Evolutionary conservation across 257 asterid genomes (phyloP).

Genomic region (Eustoma russellianum): DNA sequence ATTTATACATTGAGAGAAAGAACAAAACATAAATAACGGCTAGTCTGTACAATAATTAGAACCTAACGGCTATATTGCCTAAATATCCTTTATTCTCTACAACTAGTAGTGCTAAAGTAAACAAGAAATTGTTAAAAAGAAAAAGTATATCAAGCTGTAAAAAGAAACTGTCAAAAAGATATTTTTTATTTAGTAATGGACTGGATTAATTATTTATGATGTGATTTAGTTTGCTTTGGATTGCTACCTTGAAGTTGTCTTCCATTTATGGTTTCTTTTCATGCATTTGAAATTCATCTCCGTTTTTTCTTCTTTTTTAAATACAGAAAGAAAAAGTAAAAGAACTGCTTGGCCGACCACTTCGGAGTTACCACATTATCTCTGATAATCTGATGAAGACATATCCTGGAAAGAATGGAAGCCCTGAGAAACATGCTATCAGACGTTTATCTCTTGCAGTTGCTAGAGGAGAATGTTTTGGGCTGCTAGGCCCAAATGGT

Average conservation of each 20-base stretch:
- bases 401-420: conserved; percentile 33
- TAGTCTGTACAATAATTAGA: too few species aligned
- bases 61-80: too few species aligned
- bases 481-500: conserved; percentile 44
- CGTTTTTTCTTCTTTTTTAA: background rate
- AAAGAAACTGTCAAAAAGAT: too few species aligned
- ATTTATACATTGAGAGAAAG: too few species aligned
- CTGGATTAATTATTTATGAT: too few species aligned
- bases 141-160: too few species aligned
- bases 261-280: too few species aligned
- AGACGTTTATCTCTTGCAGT: conserved; percentile 23
- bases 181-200: too few species aligned
- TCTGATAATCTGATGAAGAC: conserved; percentile 26
- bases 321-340: conserved; percentile 27
- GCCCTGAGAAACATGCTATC: conserved; percentile 33
- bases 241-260: too few species aligned
- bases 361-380: conserved; percentile 18
- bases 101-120: background rate
- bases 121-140: background rate
- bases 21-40: too few species aligned
- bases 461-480: conserved; percentile 44
- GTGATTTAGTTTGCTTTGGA: too few species aligned
- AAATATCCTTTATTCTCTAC: too few species aligned
- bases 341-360: conserved; percentile 17
- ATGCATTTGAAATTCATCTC: background rate